A percentile compares a stretch with the other conserved stretches of the same genome.
These are phyloP conservation scores for Talaromyces islandicus DNA, from an alignment of 2,329 filamentous ascomycete genomes.

Conservation along the genomic window DNA sequence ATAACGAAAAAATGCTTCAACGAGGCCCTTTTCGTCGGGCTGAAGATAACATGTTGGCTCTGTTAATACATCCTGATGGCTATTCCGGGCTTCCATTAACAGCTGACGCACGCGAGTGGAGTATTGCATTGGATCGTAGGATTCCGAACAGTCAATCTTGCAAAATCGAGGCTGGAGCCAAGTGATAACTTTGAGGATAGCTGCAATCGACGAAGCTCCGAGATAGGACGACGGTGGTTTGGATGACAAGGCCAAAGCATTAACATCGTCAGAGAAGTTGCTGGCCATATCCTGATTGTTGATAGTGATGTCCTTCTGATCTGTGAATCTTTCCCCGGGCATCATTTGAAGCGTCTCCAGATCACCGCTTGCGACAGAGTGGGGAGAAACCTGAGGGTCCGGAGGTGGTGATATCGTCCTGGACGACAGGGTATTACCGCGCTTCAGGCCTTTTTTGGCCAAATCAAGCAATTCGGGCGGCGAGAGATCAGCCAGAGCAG, in stretches of 20 bases:
- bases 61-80: background rate
- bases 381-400: constrained; percentile 35
- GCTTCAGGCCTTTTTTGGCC: constrained; percentile 23
- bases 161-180: constrained; percentile 45
- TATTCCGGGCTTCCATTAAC: background rate
- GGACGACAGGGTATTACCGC: constrained; percentile 53
- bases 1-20: constrained; percentile 70
- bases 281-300: constrained; percentile 51
- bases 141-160: background rate
- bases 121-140: background rate
- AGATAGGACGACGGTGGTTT: constrained; percentile 61
- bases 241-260: constrained; percentile 58
- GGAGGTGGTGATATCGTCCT: constrained; percentile 42
- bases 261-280: constrained; percentile 65
- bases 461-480: background rate
- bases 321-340: constrained; percentile 52
- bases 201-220: constrained; percentile 69
- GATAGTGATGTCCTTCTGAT: constrained; percentile 29
- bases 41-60: background rate
- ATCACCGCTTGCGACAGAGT: constrained; percentile 46
- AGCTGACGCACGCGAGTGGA: background rate
- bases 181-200: constrained; percentile 64
- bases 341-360: constrained; percentile 63
- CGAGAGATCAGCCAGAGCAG: constrained; percentile 44
- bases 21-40: constrained; percentile 41